These are phyloP conservation scores for Crassisporium funariophilum DNA, from an alignment of 768 basidiomycete species.

Conservation along the genomic window DNA sequence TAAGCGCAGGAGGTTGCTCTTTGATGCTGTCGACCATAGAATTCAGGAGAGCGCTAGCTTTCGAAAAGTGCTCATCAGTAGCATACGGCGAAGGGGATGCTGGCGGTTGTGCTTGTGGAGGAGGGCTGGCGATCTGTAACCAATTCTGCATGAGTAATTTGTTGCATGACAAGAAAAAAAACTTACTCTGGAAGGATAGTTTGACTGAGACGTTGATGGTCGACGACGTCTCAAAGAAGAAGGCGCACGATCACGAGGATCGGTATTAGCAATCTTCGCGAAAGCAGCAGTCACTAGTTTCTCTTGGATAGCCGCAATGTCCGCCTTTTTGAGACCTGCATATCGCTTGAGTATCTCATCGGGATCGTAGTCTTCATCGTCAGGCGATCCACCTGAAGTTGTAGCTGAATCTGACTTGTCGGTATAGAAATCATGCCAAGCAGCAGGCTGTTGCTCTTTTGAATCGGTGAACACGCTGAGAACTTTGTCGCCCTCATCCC, in stretches of 20 bases:
- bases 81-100: slow-evolving; percentile 37
- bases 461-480: slow-evolving; percentile 56
- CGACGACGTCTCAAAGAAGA: slow-evolving; percentile 71
- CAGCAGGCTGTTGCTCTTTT: slow-evolving; percentile 45
- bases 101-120: slow-evolving; percentile 46
- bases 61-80: slow-evolving; percentile 51
- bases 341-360: slow-evolving; percentile 68
- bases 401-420: slow-evolving; percentile 51
- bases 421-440: slow-evolving; percentile 67
- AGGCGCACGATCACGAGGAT: slow-evolving; percentile 61
- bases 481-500: slow-evolving; percentile 63
- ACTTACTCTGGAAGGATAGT: slow-evolving; percentile 61
- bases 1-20: slow-evolving; percentile 28
- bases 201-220: slow-evolving; percentile 84
- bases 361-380: slow-evolving; percentile 57
- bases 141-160: slow-evolving; percentile 14
- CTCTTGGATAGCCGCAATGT: slow-evolving; percentile 75
- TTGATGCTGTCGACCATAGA: slow-evolving; percentile 60
- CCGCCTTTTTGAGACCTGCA: slow-evolving; percentile 68
- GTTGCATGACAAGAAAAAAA: slow-evolving; percentile 12
- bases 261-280: slow-evolving; percentile 56
- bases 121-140: slow-evolving; percentile 60
- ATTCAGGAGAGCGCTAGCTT: slow-evolving; percentile 68
- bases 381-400: slow-evolving; percentile 48
- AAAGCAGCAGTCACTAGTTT: slow-evolving; percentile 68